Percentiles rank a stretch among this genome's conserved stretches.
Evolutionary conservation across 208 protist species (phyloP).

Genomic region (Leishmania guyanensis): DNA sequence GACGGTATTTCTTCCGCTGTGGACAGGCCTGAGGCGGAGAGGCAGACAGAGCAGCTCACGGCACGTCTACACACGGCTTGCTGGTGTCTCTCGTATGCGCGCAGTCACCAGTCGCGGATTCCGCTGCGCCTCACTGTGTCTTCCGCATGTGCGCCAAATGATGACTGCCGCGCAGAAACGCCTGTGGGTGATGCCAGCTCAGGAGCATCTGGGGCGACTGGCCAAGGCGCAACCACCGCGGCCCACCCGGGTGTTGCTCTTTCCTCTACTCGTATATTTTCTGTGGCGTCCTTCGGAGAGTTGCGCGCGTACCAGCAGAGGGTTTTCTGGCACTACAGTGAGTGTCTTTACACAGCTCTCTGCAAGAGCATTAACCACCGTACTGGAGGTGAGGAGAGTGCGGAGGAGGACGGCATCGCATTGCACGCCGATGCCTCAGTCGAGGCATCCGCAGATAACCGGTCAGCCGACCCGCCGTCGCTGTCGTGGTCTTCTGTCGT

Average conservation of each 20-base stretch:
- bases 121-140: conserved; percentile 10
- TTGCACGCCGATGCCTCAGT: neutral
- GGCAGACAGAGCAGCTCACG: neutral
- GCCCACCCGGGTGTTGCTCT: neutral
- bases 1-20: neutral
- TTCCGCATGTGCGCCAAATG: neutral
- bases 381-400: neutral
- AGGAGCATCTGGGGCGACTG: neutral
- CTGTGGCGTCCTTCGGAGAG: conserved; percentile 8
- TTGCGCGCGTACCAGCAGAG: conserved; percentile 16
- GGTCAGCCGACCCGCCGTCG: neutral
- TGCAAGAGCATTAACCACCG: neutral
- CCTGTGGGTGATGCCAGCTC: too few species aligned
- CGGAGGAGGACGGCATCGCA: neutral
- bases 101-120: conserved; percentile 21
- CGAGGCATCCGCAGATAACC: neutral
- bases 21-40: neutral
- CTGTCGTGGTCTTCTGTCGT: conserved; percentile 10
- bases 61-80: conserved; percentile 30
- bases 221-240: neutral
- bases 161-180: neutral
- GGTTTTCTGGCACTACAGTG: conserved; percentile 13
- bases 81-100: conserved; percentile 41
- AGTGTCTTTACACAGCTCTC: conserved; percentile 18
- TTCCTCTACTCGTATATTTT: neutral